Evolutionary conservation across 768 basidiomycete genomes (phyloP).

Genomic region (Pholiota conissans): DNA sequence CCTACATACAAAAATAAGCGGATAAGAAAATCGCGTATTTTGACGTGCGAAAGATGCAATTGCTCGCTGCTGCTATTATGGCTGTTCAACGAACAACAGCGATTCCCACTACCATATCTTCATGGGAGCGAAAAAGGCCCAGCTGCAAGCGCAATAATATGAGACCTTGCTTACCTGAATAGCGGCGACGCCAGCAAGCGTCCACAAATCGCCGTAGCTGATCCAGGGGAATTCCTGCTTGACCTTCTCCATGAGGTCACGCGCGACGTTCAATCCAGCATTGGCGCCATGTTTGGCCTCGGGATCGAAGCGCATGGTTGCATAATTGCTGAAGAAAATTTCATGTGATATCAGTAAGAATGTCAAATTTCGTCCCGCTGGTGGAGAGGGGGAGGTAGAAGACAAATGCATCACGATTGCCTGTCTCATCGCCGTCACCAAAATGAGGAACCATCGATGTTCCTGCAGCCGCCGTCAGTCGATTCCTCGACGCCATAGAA

Average conservation of each 20-base stretch:
- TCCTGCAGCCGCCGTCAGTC: no score
- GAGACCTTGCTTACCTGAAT: slow-evolving; percentile 67
- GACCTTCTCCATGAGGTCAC: slow-evolving; percentile 80
- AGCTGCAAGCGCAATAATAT: no score
- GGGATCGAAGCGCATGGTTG: slow-evolving; percentile 96
- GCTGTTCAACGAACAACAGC: no score
- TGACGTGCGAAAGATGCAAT: background rate
- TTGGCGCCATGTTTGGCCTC: slow-evolving; percentile 86
- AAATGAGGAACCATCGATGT: no score
- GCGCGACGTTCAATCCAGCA: slow-evolving; percentile 78
- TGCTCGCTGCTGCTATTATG: no score
- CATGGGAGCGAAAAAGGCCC: no score
- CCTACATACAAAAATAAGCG: slow-evolving; percentile 37
- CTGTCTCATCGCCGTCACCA: no score
- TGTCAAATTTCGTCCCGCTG: no score
- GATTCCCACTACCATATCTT: no score
- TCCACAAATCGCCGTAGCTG: slow-evolving; percentile 96
- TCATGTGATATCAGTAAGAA: slow-evolving; percentile 9
- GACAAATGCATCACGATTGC: no score
- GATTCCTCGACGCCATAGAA: no score
- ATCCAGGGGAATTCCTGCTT: slow-evolving; percentile 93
- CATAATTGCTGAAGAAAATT: slow-evolving; percentile 74
- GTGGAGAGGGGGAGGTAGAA: background rate
- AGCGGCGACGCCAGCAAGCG: slow-evolving; percentile 89
- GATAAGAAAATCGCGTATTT: background rate